Base-by-base conservation (phyloP, 495 filamentous ascomycete genomes). In the Podospora fimiseda region DNA sequence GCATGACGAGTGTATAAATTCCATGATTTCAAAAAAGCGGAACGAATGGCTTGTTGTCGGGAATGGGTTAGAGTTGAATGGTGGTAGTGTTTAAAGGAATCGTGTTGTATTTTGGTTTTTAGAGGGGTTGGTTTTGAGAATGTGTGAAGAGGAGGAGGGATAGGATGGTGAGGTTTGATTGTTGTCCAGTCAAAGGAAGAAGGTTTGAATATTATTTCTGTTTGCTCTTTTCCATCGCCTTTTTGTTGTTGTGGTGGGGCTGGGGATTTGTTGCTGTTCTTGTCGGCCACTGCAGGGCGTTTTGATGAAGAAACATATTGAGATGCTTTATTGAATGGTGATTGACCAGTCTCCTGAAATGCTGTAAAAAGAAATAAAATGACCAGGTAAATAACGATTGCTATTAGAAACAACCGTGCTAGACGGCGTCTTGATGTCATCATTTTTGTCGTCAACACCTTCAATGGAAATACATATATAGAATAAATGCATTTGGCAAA, bases 21-120 rank as follows among this genome's bases (percentile, higher is more conserved):
- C 89, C 90, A 95, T 2, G 80, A 75, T 61, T 85, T 85, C 19
- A 74, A 53, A 55, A 91, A 89, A 8, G 80, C 80, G 36, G 78
- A 64, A 57, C 81, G 83, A 7, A 95, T 82, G 9, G 62, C 66
- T 9, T 62, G 50, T 9, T 59, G 52, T 3, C 66, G 66, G 42
- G 42, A 22, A 9, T 14, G 4, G 53, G 36, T 9, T 38, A 18
- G 20, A 63, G 63, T 1, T 57, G 58, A 37, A 55, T 39, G 53
- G 56, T 61, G 63, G 30, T 67, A 65, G 24, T 52, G 33, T 6
- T 58, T 49, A 54, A 72, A 73, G 18, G 48, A 48, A 56, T 74
- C 60, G 9, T 57, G 59, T 2, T 70, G 72, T 6, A 75, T 33
- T 11, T 48, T 40, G 56, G 46, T 2, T 48, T 61, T 20, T 66